Base-by-base conservation (phyloP, 106 monocot genomes). In the Dactylorhiza incarnata region DNA sequence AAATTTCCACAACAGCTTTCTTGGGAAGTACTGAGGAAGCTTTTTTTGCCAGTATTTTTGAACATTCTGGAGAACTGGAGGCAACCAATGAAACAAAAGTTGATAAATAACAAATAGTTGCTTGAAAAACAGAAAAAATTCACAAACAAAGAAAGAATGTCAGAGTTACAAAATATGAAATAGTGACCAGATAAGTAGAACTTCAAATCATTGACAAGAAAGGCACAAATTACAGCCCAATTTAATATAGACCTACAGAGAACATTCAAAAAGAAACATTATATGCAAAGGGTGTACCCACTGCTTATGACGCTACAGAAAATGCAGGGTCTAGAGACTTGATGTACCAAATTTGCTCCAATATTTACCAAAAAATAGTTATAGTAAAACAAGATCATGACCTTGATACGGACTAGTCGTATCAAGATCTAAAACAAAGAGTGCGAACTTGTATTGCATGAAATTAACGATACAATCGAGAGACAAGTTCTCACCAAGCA, bases 41-140 rank as follows among this genome's bases (percentile, higher is more conserved):
- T 68, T 62, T 50, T 55, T 26, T 78, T 49, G 66, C 47, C 48
- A 79, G 69, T 68, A 73, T 78, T 58, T 43, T 73, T 55, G 75
- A 75, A 71, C 61, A 78, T 24, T 87, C 85, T 49, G 85, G 86
- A 78, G 87, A 87, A 45, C 91, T 94, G 78, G 16, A 19, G 59
- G 16, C 63, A 71, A 6, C 3, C 2, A 71, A 19, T 52, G 59
- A 29, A 7, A 66, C 14, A 19, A 22, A 59, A 8, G 22, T 20
- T 59, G 9, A 59, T 20, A 20, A 59, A 22, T 22, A 59, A 19
- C 5, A 56, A 59, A 59, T 20, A 59, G 58, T 22, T 59, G 22
- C 20, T 59, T 22, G 22, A 59, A 59, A 22, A 59, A 59, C 9
- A 6, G 20, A 22, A 7, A 59, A 59, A 59, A 59, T 19, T 22